A percentile compares a stretch with the other conserved stretches of the same genome.
phyloP scores from a whole-genome alignment of 73 alveolate species.

The Symbiodinium natans region DNA sequence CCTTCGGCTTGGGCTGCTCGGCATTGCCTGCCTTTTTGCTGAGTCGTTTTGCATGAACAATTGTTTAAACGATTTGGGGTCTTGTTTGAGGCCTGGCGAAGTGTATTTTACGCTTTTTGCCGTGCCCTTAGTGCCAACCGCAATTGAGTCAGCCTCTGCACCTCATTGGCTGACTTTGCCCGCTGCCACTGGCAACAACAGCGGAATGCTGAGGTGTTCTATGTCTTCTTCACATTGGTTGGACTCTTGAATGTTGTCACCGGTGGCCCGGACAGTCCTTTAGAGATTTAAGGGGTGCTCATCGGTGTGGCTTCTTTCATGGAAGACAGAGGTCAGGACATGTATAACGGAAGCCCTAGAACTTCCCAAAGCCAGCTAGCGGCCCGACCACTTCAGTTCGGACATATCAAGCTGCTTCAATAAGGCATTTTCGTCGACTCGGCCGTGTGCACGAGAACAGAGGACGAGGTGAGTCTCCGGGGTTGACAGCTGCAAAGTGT shows the following conservation, averaged over 20 bases:
- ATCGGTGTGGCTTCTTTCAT: no score
- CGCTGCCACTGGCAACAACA: no score
- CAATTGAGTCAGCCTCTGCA: no score
- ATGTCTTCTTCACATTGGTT: constrained; percentile 42
- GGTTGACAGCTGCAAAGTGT: no score
- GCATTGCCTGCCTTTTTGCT: neutral
- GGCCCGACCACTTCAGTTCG: no score
- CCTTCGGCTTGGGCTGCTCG: constrained; percentile 40
- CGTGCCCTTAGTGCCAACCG: neutral
- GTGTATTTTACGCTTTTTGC: constrained; percentile 43
- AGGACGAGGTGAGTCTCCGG: constrained; percentile 54
- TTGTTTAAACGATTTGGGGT: neutral
- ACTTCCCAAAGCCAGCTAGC: no score
- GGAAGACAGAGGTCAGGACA: no score
- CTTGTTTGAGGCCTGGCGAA: constrained; percentile 50
- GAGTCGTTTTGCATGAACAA: no score
- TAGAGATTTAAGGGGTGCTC: no score
- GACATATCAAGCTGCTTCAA: neutral
- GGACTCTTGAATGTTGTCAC: constrained; percentile 59
- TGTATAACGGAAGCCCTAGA: no score
- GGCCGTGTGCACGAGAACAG: constrained; percentile 66
- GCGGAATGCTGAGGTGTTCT: constrained; percentile 16
- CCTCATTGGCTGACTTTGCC: no score
- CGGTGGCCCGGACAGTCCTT: neutral
- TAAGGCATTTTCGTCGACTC: constrained; percentile 68